Evolutionary conservation across 139 green algal genomes (phyloP).

Genomic region (Mesotaenium endlicherianum): DNA sequence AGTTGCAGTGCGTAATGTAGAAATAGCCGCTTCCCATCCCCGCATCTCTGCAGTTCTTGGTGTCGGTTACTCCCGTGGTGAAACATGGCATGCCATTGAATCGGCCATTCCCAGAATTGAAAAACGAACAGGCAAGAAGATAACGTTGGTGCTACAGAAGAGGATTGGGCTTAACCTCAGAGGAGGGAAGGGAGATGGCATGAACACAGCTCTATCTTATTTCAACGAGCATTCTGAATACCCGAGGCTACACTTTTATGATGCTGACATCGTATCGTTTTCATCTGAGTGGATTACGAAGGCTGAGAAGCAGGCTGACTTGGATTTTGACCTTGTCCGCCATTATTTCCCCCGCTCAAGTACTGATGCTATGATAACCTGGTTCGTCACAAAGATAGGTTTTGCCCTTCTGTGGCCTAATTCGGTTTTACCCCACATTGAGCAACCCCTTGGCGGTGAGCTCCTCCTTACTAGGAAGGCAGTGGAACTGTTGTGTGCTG

Average conservation of each 20-base stretch:
- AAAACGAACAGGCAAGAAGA: slow-evolving; percentile 2
- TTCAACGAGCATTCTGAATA: slow-evolving; percentile 37
- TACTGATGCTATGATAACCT: slow-evolving; percentile 51
- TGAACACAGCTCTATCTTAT: slow-evolving; percentile 45
- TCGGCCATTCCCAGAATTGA: slow-evolving; percentile 17
- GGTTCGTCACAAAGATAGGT: slow-evolving; percentile 48
- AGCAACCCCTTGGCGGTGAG: slow-evolving; percentile 43
- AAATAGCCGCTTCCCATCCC: slow-evolving; percentile 36
- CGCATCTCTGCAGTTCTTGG: slow-evolving; percentile 20
- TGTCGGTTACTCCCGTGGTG: slow-evolving; percentile 18
- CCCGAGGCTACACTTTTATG: slow-evolving; percentile 39
- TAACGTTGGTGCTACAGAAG: slow-evolving; percentile 26
- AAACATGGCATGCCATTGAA: slow-evolving; percentile 50
- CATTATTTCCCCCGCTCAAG: slow-evolving; percentile 47
- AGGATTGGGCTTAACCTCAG: slow-evolving; percentile 39
- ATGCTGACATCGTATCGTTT: slow-evolving; percentile 44
- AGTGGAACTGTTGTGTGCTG: slow-evolving; percentile 6
- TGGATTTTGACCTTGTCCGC: slow-evolving; percentile 43
- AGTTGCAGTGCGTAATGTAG: slow-evolving; percentile 24
- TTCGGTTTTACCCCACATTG: slow-evolving; percentile 37
- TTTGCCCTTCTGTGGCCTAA: slow-evolving; percentile 42
- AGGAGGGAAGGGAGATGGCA: slow-evolving; percentile 44
- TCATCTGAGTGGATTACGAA: slow-evolving; percentile 41
- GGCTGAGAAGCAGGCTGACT: slow-evolving; percentile 36
- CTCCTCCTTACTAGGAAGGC: slow-evolving; percentile 36